A percentile compares a stretch with the other conserved stretches of the same genome.
phyloP scores from a whole-genome alignment of 345 rosid species.

The Salix arbutifolia region DNA sequence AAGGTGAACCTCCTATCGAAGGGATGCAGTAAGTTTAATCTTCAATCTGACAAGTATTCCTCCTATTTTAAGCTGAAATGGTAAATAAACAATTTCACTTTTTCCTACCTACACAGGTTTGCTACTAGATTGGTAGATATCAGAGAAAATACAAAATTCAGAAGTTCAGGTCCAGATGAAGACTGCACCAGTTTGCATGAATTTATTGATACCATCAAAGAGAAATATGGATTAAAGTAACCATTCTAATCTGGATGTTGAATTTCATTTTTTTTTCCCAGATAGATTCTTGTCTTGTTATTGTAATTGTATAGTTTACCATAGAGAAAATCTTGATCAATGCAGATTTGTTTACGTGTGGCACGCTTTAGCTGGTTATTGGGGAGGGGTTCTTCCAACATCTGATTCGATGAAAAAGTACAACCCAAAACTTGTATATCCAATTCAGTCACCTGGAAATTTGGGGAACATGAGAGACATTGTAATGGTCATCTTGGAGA shows the following conservation, averaged over 20 bases:
- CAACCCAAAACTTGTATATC: constrained; percentile 42
- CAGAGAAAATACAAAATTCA: constrained; percentile 54
- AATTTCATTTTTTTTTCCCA: background rate
- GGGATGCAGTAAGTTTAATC: constrained; percentile 39
- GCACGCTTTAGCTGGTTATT: constrained; percentile 59
- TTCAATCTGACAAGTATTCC: background rate
- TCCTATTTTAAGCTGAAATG: background rate
- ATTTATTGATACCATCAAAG: constrained; percentile 33
- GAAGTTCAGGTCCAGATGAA: constrained; percentile 24
- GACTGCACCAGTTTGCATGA: constrained; percentile 26
- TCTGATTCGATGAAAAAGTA: constrained; percentile 49
- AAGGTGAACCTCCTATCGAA: constrained; percentile 32
- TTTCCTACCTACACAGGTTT: constrained; percentile 33
- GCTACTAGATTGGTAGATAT: constrained; percentile 45
- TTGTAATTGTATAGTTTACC: background rate
- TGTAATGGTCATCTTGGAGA: constrained; percentile 39
- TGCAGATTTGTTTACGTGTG: constrained; percentile 57
- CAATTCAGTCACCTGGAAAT: constrained; percentile 45
- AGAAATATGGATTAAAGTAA: constrained; percentile 39
- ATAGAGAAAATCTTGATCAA: background rate
- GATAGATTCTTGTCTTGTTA: background rate
- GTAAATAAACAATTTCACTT: constrained; percentile 5
- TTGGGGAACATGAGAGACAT: constrained; percentile 31
- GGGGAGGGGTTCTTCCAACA: constrained; percentile 59
- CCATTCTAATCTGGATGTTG: background rate